Percentiles rank a stretch among this genome's conserved stretches.
Evolutionary conservation across 140 eudicot species (phyloP).

Genomic region (Ambrosia hybrid): DNA sequence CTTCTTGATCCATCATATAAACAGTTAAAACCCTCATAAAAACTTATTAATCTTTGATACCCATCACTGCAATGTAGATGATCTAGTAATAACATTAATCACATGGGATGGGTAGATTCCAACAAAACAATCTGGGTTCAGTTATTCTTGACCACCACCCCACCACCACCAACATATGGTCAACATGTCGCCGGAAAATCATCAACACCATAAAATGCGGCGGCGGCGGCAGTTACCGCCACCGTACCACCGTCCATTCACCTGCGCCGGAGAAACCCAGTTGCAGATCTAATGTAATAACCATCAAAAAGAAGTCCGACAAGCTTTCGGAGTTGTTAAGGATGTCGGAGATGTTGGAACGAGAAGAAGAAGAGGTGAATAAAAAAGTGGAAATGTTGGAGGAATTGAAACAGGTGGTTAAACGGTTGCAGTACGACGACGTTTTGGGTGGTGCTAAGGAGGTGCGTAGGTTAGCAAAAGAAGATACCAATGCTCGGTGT

Average conservation of each 20-base stretch:
- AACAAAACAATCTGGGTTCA: slow-evolving; percentile 49
- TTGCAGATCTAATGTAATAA: slow-evolving; percentile 26
- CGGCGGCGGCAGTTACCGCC: slow-evolving; percentile 47
- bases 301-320: slow-evolving; percentile 45
- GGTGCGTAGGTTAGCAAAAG: slow-evolving; percentile 68
- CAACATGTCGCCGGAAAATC: slow-evolving; percentile 55
- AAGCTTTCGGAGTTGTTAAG: slow-evolving; percentile 69
- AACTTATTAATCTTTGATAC: background rate
- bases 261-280: slow-evolving; percentile 22
- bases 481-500: slow-evolving; percentile 55
- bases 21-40: too few species aligned
- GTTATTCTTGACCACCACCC: slow-evolving; percentile 38
- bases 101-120: slow-evolving; percentile 47
- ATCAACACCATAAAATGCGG: slow-evolving; percentile 52
- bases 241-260: slow-evolving; percentile 19
- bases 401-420: slow-evolving; percentile 63
- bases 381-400: slow-evolving; percentile 58
- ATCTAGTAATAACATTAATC: slow-evolving; percentile 17
- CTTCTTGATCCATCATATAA: too few species aligned
- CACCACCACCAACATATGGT: slow-evolving; percentile 39
- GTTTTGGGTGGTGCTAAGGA: slow-evolving; percentile 62
- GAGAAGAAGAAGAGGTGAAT: slow-evolving; percentile 53
- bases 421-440: slow-evolving; percentile 41
- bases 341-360: slow-evolving; percentile 47
- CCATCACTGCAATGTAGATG: slow-evolving; percentile 32